These are phyloP conservation scores for Penicillium sp. DNA, from an alignment of 2,329 filamentous ascomycete genomes.

Conservation along the genomic window DNA sequence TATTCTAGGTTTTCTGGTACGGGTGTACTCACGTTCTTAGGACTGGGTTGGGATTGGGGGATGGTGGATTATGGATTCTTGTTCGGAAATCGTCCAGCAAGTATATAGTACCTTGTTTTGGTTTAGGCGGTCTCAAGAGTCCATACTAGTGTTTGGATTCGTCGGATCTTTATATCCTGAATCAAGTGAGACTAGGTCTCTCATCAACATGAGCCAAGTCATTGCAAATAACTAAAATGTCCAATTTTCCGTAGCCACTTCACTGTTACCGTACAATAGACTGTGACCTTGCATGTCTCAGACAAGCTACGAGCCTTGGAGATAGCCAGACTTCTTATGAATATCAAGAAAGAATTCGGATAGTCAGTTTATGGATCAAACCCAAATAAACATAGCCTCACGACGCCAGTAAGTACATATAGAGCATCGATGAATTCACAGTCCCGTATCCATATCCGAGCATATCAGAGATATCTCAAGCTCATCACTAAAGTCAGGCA, in stretches of 20 bases:
- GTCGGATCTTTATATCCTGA: background rate
- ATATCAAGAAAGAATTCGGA: background rate
- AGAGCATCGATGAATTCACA: background rate
- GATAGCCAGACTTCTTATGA: too few relatives aligned
- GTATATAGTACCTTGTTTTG: background rate
- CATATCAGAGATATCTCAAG: background rate
- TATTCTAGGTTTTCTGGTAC: background rate
- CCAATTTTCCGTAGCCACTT: background rate
- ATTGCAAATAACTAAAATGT: background rate
- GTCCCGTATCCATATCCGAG: background rate
- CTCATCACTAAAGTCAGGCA: too few relatives aligned
- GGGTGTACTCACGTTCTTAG: background rate
- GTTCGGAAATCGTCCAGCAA: background rate
- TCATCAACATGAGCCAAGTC: background rate
- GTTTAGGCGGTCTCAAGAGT: background rate
- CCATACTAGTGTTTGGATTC: background rate
- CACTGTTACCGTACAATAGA: too few relatives aligned
- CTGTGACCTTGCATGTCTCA: too few relatives aligned
- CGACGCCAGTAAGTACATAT: background rate
- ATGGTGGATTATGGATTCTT: background rate
- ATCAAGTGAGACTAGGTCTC: background rate
- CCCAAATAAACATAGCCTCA: background rate
- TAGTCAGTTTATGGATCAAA: background rate
- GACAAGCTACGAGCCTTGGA: too few relatives aligned
- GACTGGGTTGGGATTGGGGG: background rate